Conservation (phyloP, 768 basidiomycete species). For the Panaeolus papilionaceus region DNA sequence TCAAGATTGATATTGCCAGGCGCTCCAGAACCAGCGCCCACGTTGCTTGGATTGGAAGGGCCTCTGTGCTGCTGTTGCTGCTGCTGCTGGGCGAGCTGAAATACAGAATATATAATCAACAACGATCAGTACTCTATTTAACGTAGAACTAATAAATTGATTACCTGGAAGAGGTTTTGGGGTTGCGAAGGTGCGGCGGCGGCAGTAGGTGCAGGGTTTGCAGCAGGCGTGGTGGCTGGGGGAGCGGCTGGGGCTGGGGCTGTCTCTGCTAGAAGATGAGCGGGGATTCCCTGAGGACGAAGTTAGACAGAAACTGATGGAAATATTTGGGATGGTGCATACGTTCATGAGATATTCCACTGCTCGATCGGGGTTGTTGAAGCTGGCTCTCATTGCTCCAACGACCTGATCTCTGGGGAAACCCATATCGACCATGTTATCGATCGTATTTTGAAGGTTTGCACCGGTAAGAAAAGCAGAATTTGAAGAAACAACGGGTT, state of each 20-base stretch:
- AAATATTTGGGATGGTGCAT: constrained; percentile 33
- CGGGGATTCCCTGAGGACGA: constrained; percentile 75
- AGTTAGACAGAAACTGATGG: constrained; percentile 20
- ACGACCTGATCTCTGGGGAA: constrained; percentile 86
- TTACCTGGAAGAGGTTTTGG: constrained; percentile 21
- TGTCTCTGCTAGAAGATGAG: constrained; percentile 63
- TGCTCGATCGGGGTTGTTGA: constrained; percentile 96
- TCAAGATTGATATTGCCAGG: constrained; percentile 46
- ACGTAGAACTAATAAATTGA: not conserved
- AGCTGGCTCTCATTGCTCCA: constrained; percentile 89
- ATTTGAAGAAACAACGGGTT: not conserved
- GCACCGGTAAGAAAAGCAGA: constrained; percentile 77
- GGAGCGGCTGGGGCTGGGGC: constrained; percentile 47
- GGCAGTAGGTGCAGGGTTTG: constrained; percentile 42
- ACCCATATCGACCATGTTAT: constrained; percentile 94
- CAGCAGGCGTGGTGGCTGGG: constrained; percentile 39
- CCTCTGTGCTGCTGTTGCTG: constrained; percentile 47
- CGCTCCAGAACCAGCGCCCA: constrained; percentile 36
- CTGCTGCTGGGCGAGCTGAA: constrained; percentile 40
- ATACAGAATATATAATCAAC: not conserved
- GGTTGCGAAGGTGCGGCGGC: constrained; percentile 24
- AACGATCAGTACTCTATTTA: not conserved
- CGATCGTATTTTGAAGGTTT: constrained; percentile 77
- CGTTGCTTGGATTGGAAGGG: constrained; percentile 40
- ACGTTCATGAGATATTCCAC: constrained; percentile 98